These are phyloP conservation scores for Cyberlindnera suaveolens DNA, from an alignment of 805 yeast species.

Conservation along the genomic window DNA sequence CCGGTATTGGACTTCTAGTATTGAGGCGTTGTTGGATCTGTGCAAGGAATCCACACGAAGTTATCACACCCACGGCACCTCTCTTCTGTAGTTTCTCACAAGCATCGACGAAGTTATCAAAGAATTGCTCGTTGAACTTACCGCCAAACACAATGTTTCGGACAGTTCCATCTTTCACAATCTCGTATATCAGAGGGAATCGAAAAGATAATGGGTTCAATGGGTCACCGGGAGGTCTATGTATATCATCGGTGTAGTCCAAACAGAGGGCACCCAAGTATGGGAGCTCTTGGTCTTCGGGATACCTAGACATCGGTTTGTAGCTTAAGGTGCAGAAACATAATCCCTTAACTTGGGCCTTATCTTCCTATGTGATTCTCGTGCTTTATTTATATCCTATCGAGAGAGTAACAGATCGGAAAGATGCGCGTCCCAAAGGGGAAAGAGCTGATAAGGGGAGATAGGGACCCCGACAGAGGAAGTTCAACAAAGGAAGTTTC, in stretches of 20 bases:
- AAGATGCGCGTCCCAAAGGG: background rate
- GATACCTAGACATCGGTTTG: no score
- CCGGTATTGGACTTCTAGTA: slow-evolving; percentile 23
- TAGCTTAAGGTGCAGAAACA: no score
- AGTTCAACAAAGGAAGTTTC: background rate
- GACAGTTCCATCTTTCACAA: slow-evolving; percentile 22
- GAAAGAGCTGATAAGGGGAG: background rate
- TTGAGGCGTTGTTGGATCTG: slow-evolving; percentile 24
- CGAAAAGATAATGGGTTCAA: slow-evolving; percentile 20
- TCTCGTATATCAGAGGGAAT: slow-evolving; percentile 24
- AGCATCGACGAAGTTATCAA: slow-evolving; percentile 24
- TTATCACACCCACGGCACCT: slow-evolving; percentile 30
- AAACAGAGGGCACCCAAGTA: slow-evolving; percentile 25
- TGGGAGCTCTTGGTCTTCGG: slow-evolving; percentile 11
- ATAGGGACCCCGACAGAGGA: background rate
- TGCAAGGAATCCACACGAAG: slow-evolving; percentile 32
- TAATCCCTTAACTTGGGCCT: no score
- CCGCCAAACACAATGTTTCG: slow-evolving; percentile 22
- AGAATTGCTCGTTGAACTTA: slow-evolving; percentile 21
- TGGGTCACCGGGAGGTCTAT: slow-evolving; percentile 30
- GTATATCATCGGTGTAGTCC: slow-evolving; percentile 28
- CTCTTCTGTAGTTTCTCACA: slow-evolving; percentile 21
- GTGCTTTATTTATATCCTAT: no score
- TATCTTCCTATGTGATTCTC: no score
- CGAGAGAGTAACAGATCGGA: no score